Base-by-base conservation (phyloP, 768 basidiomycete genomes). In the Suillus brevipes region DNA sequence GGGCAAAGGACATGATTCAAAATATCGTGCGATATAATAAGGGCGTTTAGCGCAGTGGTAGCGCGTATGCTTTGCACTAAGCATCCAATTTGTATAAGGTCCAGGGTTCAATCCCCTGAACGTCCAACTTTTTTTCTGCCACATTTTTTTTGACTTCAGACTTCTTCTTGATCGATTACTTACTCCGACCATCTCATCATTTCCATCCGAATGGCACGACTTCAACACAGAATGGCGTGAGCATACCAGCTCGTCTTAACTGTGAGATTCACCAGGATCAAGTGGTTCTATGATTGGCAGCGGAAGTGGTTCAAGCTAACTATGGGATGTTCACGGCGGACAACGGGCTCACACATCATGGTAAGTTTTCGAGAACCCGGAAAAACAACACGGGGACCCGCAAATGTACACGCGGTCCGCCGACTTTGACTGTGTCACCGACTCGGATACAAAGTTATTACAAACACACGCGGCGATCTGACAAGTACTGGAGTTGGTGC, bases 91-190 rank as follows among this genome's bases (percentile, higher is more conserved):
- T 79, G 78, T 79, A 79, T 79, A 71, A 79, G 77, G 78, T 77
- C 78, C 77, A 78, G 77, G 77, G 77, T 78, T 78, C 77, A 78
- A 78, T 78, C 78, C 77, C 78, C 78, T 79, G 78, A 70, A 75
- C 70, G 78, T 79, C 78, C 78, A 67, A 69, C 62, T n/a, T 67
- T 76, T 76, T 76, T 63, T 9, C 34, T 18, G 10, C 4, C 3
- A 0, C 2, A 34, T 28, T 14, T 31, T 5, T 34, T 20, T 45
- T 31, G 31, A 31, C 31, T 3, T 14, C 18, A 16, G 16, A 42
- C 2, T 38, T 38, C 38, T 38, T 4, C 38, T 38, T 38, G 38
- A 38, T 31, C 31, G 28, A 28, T 28, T 28, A 28, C 28, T n/a
- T n/a, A n/a, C n/a, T n/a, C n/a, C n/a, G n/a, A n/a, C n/a, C n/a